Evolutionary conservation across 2,329 filamentous ascomycete genomes (phyloP).

Genomic region (Fusarium abutilonis): DNA sequence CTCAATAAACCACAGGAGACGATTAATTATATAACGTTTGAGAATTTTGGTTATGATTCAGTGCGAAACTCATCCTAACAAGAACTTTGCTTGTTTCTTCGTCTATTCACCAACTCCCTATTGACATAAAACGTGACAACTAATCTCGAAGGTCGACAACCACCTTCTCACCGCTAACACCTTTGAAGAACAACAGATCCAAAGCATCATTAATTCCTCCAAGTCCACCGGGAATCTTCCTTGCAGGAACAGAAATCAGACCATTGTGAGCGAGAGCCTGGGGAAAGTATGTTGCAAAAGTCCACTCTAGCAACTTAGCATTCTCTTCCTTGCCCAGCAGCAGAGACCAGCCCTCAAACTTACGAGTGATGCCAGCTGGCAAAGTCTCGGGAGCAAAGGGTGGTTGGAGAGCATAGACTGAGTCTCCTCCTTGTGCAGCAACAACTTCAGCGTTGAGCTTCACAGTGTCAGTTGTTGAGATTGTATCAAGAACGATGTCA

Average conservation of each 20-base stretch:
- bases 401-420: conserved; percentile 32
- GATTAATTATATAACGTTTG: no score
- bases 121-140: not conserved
- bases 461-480: conserved; percentile 26
- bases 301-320: conserved; percentile 25
- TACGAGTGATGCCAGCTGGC: conserved; percentile 22
- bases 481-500: conserved; percentile 26
- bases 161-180: conserved; percentile 36
- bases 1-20: no score
- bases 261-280: conserved; percentile 18
- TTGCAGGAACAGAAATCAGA: conserved; percentile 21
- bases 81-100: no score
- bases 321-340: conserved; percentile 32
- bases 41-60: no score
- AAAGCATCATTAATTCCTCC: conserved; percentile 27
- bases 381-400: conserved; percentile 25
- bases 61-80: no score
- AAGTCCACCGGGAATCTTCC: conserved; percentile 28
- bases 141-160: conserved; percentile 27
- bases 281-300: conserved; percentile 28
- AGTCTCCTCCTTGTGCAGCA: conserved; percentile 21
- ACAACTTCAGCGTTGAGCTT: conserved; percentile 28
- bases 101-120: not conserved
- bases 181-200: conserved; percentile 21
- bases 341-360: conserved; percentile 37